These are phyloP conservation scores for Madurella mycetomatis DNA, from an alignment of 2,329 filamentous ascomycete genomes.

Conservation along the genomic window DNA sequence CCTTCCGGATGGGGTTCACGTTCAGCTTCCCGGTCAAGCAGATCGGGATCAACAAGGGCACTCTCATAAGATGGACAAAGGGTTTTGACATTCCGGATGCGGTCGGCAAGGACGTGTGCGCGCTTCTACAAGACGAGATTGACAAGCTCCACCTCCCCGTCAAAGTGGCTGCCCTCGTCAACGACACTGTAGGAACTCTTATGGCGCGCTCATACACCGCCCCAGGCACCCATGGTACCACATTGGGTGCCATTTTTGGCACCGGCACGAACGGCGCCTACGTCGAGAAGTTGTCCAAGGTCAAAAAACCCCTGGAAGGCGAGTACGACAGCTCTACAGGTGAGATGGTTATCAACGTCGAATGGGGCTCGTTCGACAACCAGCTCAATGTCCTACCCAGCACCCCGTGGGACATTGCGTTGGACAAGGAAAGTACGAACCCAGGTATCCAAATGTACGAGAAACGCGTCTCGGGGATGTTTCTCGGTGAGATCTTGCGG, in stretches of 20 bases:
- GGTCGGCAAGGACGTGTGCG: conserved; percentile 90
- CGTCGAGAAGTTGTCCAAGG: conserved; percentile 81
- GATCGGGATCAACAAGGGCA: conserved; percentile 89
- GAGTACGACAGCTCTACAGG: conserved; percentile 76
- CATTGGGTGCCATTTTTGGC: conserved; percentile 95
- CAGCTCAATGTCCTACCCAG: conserved; percentile 80
- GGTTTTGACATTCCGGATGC: conserved; percentile 96
- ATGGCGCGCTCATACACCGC: conserved; percentile 97
- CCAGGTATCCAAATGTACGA: conserved; percentile 98
- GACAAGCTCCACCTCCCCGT: conserved; percentile 83
- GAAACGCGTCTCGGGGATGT: conserved; percentile 98
- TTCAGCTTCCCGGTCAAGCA: conserved; percentile 98
- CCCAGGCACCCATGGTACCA: conserved; percentile 76
- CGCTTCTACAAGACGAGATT: conserved; percentile 82
- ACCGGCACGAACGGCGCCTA: conserved; percentile 98
- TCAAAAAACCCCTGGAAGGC: conserved; percentile 70
- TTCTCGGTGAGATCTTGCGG: conserved; percentile 88
- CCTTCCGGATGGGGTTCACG: conserved; percentile 95
- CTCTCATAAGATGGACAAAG: conserved; percentile 95
- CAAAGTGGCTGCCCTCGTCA: conserved; percentile 91
- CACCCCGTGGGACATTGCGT: conserved; percentile 73
- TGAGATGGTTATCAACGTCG: conserved; percentile 96
- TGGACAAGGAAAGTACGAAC: conserved; percentile 80
- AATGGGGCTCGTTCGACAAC: conserved; percentile 99
- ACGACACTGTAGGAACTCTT: conserved; percentile 94